Evolutionary conservation across 257 asterid genomes (phyloP).

Genomic region (Galeopsis tetrahit): DNA sequence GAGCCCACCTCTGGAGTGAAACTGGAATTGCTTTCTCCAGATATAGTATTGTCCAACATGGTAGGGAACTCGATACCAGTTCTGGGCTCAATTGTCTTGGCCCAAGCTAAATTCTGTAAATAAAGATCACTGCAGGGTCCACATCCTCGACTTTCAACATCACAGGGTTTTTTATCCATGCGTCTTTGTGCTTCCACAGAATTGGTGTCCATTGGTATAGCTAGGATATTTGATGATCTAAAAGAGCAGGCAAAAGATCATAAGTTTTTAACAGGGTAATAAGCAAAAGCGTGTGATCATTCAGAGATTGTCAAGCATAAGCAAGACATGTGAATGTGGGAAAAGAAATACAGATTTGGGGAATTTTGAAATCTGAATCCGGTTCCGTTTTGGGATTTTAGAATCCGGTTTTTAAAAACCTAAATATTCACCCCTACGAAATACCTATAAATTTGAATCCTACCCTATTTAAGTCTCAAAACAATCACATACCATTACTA

Average conservation of each 20-base stretch:
- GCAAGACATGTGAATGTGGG: neutral
- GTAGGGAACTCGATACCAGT: slow-evolving; percentile 97
- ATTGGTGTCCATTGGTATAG: slow-evolving; percentile 53
- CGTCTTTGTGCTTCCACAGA: slow-evolving; percentile 56
- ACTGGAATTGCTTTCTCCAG: slow-evolving; percentile 55
- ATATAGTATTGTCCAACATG: slow-evolving; percentile 56
- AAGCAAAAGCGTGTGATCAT: neutral
- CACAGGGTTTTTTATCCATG: slow-evolving; percentile 62
- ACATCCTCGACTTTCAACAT: slow-evolving; percentile 62
- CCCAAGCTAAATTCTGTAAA: slow-evolving; percentile 60
- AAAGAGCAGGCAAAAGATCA: slow-evolving; percentile 28
- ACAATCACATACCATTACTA: no score
- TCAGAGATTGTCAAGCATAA: slow-evolving; percentile 4
- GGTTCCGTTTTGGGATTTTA: no score
- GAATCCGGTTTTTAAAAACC: no score
- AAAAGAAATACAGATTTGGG: no score
- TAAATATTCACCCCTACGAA: no score
- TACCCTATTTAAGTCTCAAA: no score
- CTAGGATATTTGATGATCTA: slow-evolving; percentile 65
- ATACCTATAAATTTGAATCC: no score
- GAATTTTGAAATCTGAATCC: no score
- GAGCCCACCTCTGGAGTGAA: slow-evolving; percentile 75
- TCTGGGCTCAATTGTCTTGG: slow-evolving; percentile 72
- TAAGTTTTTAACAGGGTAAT: slow-evolving; percentile 17
- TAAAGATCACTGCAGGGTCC: slow-evolving; percentile 54